Base-by-base conservation (phyloP, 139 green algal species). In the Chlorokybus atmophyticus region DNA sequence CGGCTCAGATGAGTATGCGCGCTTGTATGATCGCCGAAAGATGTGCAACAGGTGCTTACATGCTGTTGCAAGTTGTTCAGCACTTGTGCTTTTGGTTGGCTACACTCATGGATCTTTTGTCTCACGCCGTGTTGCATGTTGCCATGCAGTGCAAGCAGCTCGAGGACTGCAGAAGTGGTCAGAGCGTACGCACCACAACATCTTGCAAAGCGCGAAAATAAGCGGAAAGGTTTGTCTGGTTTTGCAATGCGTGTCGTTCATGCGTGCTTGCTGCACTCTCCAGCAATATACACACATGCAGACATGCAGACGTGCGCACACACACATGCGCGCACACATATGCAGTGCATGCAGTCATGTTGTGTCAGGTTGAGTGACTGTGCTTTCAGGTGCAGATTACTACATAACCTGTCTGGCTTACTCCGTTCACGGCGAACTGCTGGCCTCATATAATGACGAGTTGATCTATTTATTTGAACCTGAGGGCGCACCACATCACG, bases 361-460 rank as follows among this genome's bases (percentile, higher is more conserved):
- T n/a, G n/a, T n/a, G n/a, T n/a, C n/a, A n/a, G n/a, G n/a, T n/a
- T n/a, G n/a, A n/a, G n/a, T n/a, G n/a, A n/a, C n/a, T n/a, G n/a
- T n/a, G n/a, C n/a, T n/a, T n/a, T n/a, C n/a, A n/a, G n/a, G n/a
- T n/a, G n/a, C n/a, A n/a, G n/a, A n/a, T n/a, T n/a, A n/a, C 35
- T 44, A 71, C 51, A 67, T 71, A 1, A 71, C 63, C 3, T 68
- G 63, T 38, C 48, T 71, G 3, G 63, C 47, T 2, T 67, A 40
- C 48, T 71, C 63, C 2, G 19, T 60, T 5, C 32, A 58, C 6
- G 75, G 68, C n/a, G 65, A 83, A 44, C 61, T 84, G n/a, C 62
- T 83, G 38, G 73, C 70, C n/a, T 78, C 72, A 2, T 84, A 84
- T 64, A 77, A 79, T 60, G 66, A 84, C 59, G 77, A 83, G 27